Evolutionary conservation across 139 green algal species (phyloP).

Genomic region (Coccomyxa sp.): DNA sequence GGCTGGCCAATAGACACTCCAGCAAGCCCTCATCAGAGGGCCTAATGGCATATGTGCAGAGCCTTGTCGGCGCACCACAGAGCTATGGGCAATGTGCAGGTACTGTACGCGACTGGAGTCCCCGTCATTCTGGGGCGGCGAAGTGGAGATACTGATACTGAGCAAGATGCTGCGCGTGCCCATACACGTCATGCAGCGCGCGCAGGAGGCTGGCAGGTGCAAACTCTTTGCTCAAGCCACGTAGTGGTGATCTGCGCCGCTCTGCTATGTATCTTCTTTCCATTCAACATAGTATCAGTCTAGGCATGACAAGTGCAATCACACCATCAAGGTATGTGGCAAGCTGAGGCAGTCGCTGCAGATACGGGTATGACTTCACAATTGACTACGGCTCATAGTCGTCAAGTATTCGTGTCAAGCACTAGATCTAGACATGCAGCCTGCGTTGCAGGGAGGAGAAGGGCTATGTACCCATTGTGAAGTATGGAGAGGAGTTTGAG

Average conservation of each 20-base stretch:
- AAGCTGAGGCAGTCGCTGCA: too few species aligned
- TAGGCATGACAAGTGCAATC: neutral
- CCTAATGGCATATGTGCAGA: too few species aligned
- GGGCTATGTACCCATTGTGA: slow-evolving; percentile 36
- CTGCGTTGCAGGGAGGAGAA: neutral
- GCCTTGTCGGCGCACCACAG: too few species aligned
- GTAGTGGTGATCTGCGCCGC: neutral
- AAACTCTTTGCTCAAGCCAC: neutral
- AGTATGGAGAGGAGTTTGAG: slow-evolving; percentile 56
- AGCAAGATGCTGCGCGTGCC: slow-evolving; percentile 48
- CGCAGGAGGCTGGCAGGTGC: slow-evolving; percentile 13
- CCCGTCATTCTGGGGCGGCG: slow-evolving; percentile 60
- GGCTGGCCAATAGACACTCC: too few species aligned
- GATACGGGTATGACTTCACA: too few species aligned
- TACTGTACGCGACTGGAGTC: slow-evolving; percentile 55
- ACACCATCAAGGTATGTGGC: too few species aligned
- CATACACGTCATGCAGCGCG: slow-evolving; percentile 41
- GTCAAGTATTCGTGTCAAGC: too few species aligned
- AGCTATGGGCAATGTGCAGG: too few species aligned
- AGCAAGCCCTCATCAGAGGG: too few species aligned
- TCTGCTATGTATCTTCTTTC: neutral
- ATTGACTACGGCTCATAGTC: too few species aligned
- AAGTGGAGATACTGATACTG: slow-evolving; percentile 64
- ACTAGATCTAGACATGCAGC: too few species aligned
- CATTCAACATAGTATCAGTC: neutral